Evolutionary conservation across 495 filamentous ascomycete species (phyloP), one percentile per base, ranked within the genome.

Genomic region (Neurospora pannonica): DNA sequence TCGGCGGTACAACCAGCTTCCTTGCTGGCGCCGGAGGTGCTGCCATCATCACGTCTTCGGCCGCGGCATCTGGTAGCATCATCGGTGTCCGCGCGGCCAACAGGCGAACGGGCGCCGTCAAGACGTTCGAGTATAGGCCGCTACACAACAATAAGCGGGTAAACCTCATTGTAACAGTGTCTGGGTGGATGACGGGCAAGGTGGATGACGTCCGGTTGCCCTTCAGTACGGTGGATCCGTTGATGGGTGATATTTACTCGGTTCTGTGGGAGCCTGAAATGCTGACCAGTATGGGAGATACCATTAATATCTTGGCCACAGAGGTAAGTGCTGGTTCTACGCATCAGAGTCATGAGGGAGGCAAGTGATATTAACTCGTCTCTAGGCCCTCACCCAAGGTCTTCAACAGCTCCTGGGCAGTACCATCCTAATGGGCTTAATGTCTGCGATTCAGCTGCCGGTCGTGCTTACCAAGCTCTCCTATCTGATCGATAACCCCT

Each of bases 221-320:
- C 17, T 99, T 90, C 82, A 97, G 93, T 83, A 99, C 96, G 3
- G 91, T 99, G 4, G 95, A 98, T 81, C 94, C 96, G 0, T 89
- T 98, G 74, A 98, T 99, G 96, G 96, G 96, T 39, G 96, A 99
- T 84, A 89, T 99, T 28, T 99, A 98, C 83, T 98, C 97, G 0
- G 90, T 99, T 10, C 86, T 95, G 71, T 99, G 97, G 97, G 96
- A 99, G 82, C 97, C 96, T 5, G 96, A 99, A 77, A 97, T 99
- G 95, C 87, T 99, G 76, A 92, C 89, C 69, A 96, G 92, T 79
- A 98, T 97, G 93, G 96, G 96, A 86, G 92, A 94, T 72, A 99
- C 96, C 31, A 98, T 99, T 77, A 97, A 97, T 77, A 98, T 99
- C 81, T 86, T 99, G 69, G 96, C 97, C 72, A 98, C 97, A 48